Conservation (phyloP, 192 early-diverging fungal genomes). For the Backusella mclennaniae region DNA sequence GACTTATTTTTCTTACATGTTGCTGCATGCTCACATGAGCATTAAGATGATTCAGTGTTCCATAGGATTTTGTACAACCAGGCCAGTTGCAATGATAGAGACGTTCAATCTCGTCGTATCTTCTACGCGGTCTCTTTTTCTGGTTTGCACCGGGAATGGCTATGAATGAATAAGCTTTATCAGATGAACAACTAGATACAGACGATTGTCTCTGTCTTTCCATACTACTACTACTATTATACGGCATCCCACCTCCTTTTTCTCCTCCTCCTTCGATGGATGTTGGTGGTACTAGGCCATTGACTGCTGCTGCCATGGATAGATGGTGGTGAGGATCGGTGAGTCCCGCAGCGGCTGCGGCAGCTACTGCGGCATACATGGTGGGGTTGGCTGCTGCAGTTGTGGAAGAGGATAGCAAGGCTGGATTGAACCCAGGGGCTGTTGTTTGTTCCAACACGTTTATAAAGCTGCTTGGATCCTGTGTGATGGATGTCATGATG, state of each 20-base stretch:
- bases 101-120: constrained; percentile 62
- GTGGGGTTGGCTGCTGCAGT: neutral
- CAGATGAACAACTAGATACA: constrained; percentile 13
- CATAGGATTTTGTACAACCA: constrained; percentile 57
- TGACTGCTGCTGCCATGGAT: neutral
- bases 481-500: neutral
- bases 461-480: neutral
- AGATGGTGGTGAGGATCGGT: neutral
- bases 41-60: constrained; percentile 63
- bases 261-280: neutral
- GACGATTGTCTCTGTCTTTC: constrained; percentile 4
- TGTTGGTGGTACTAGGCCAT: neutral
- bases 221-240: neutral
- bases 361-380: neutral
- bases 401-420: neutral
- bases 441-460: neutral
- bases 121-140: constrained; percentile 55
- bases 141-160: constrained; percentile 50
- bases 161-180: constrained; percentile 41
- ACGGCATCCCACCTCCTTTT: neutral
- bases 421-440: neutral
- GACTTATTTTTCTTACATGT: constrained; percentile 33
- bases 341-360: neutral
- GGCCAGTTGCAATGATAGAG: constrained; percentile 53
- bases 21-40: constrained; percentile 63